Evolutionary conservation across 805 yeast genomes (phyloP).

Genomic region (Nadsonia fulvescens): DNA sequence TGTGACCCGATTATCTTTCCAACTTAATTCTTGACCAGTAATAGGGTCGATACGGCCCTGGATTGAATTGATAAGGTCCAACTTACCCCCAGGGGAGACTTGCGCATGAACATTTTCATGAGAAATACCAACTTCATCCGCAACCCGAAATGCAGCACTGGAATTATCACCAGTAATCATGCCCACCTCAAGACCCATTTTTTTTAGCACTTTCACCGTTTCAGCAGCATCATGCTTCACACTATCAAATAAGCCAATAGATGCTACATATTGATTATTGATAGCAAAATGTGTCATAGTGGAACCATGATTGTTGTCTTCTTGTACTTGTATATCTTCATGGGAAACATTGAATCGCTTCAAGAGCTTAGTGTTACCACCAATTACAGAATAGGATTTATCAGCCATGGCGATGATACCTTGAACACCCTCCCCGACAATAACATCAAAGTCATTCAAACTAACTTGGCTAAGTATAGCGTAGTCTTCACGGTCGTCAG

Average conservation of each 20-base stretch:
- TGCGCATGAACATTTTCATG: constrained; percentile 49
- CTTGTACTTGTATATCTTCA: too few relatives aligned
- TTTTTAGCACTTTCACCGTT: constrained; percentile 36
- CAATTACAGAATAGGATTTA: constrained; percentile 19
- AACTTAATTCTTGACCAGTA: constrained; percentile 1
- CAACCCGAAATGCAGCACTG: constrained; percentile 45
- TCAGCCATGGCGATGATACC: constrained; percentile 12
- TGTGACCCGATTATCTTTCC: constrained; percentile 32
- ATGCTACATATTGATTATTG: constrained; percentile 42
- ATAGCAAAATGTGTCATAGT: constrained; percentile 43
- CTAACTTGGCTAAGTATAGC: constrained; percentile 5
- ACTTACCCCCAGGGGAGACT: constrained; percentile 62
- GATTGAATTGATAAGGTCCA: constrained; percentile 40
- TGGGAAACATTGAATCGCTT: constrained; percentile 8
- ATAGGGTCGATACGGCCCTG: constrained; percentile 19
- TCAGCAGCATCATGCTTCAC: constrained; percentile 46
- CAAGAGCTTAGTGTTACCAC: constrained; percentile 31
- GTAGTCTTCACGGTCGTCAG: constrained; percentile 5
- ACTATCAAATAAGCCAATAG: constrained; percentile 46
- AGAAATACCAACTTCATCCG: constrained; percentile 49
- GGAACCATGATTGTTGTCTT: too few relatives aligned
- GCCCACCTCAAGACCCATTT: constrained; percentile 43
- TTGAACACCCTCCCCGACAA: constrained; percentile 19
- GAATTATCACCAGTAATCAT: constrained; percentile 81
- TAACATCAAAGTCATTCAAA: constrained; percentile 13